phyloP scores from a whole-genome alignment of 768 basidiomycete species.

The Rhodotorula kratochvilovae region DNA sequence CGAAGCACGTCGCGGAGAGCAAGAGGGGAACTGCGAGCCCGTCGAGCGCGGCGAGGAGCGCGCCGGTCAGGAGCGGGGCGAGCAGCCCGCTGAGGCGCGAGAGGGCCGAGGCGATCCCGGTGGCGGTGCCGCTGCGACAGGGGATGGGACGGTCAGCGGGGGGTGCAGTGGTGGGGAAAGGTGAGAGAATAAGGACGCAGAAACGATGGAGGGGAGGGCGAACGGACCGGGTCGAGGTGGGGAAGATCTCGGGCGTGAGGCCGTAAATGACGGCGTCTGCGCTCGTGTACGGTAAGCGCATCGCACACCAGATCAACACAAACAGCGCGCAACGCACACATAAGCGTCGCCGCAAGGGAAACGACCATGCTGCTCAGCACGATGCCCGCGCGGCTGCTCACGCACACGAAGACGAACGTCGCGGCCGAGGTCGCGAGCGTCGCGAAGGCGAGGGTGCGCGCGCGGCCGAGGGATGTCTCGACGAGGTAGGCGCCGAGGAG shows the following conservation, averaged over 20 bases:
- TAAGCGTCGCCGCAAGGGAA: conserved; percentile 67
- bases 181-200: conserved; percentile 40
- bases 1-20: conserved; percentile 27
- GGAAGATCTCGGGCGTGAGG: conserved; percentile 85
- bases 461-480: conserved; percentile 61
- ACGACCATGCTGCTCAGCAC: conserved; percentile 67
- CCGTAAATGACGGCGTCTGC: conserved; percentile 44
- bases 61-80: conserved; percentile 41
- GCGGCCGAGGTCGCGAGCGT: too few relatives aligned
- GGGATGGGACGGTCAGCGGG: neutral
- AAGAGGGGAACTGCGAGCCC: conserved; percentile 36
- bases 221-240: conserved; percentile 51
- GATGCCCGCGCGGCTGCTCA: conserved; percentile 58
- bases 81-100: conserved; percentile 60
- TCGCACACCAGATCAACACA: conserved; percentile 42
- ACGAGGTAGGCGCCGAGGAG: conserved; percentile 83
- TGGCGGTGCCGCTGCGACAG: conserved; percentile 72
- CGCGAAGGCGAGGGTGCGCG: conserved; percentile 65
- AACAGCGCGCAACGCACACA: conserved; percentile 40
- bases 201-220: neutral
- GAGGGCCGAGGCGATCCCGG: conserved; percentile 78
- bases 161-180: neutral
- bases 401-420: conserved; percentile 63
- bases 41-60: conserved; percentile 26
- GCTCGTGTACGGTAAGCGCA: too few relatives aligned